Evolutionary conservation across 1,139 yeast species (phyloP), one percentile per base, ranked within the genome.

Genomic region (Taiozyma sp.): DNA sequence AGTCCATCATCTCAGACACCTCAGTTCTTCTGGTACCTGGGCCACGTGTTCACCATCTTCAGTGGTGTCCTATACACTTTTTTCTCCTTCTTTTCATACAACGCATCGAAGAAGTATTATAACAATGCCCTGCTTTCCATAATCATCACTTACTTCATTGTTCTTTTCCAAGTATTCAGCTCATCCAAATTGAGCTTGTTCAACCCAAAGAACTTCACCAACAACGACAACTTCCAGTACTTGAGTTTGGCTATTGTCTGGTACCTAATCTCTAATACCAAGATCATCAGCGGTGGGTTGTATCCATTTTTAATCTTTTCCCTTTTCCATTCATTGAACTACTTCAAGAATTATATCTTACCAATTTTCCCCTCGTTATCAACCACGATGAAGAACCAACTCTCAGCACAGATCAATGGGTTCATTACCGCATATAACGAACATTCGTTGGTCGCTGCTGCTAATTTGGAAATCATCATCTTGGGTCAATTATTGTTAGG

Each of bases 71-170:
- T 84, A 53, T 87, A 81, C 67, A 63, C 79, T 19, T 65, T 87
- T 49, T 76, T 85, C 42, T 57, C 64, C 22, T 53, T 61, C 48
- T 57, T 61, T 50, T 57, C 62, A 24, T 77, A 69, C 53, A 62
- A 73, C 9, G 62, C 70, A 24, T 58, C 68, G 28, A 58, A 68
- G 47, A 62, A 62, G 51, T 65, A 58, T 65, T 78, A 77, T 60
- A 64, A 64, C 56, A 85, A 74, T 86, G 87, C 74, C 70, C 79
- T 55, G 62, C 78, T 57, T 76, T 90, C 28, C 79, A 81, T 60
- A 48, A 84, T 87, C 19, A 68, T 87, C 48, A 80, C 79, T 58
- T 85, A 96, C 46, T 89, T 88, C 65, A 93, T 91, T 38, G 82
- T 92, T 55, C 83, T 90, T 54, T 72, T 87, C 45, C 65, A 61